Evolutionary conservation across 139 green algal genomes (phyloP), one percentile per base, ranked within the genome.

Genomic region (Parachlorella kessleri): DNA sequence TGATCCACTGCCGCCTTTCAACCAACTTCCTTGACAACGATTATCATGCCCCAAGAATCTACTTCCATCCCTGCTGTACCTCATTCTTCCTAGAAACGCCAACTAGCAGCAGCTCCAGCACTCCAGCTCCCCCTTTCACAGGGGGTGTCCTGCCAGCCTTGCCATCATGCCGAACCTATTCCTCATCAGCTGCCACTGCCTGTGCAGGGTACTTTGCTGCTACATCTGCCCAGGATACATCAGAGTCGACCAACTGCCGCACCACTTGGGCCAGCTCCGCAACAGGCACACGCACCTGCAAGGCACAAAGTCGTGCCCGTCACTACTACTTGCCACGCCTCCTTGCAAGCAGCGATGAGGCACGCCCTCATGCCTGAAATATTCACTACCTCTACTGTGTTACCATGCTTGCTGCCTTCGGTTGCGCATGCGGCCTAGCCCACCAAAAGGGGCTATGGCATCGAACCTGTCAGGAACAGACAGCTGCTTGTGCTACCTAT

Each of bases 201-300:
- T 96, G 89, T 35, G 89, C 88, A 6, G 96, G 96, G 86, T 98
- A 99, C 82, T 92, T 93, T 8, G 73, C 74, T 33, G 82, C 39
- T 35, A 96, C 91, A 0, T 94, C 83, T 4, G 83, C 72, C 96
- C 96, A 99, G 14, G 67, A 91, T 7, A 79, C 67, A 2, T 75
- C 67, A 66, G 83, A 81, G 41, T 95, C 85, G 21, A 90, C 82
- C 41, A 99, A 83, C 35, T 78, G 37, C 35, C 84, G 74, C 40
- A 98, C 73, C 14, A 99, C 42, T 4, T 0, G 40, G 0, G 90
- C 75, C 39, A 99, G 84, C 63, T 99, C 93, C 3, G 70, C 72
- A 28, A 88, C 55, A 0, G 88, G 91, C 66, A 99, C 85, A 37
- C 93, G 86, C 24, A 93, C 88, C 85, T 96, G 91, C 32, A 73